These are phyloP conservation scores for Cercospora janseana DNA, from an alignment of 2,329 filamentous ascomycete genomes.

Conservation along the genomic window DNA sequence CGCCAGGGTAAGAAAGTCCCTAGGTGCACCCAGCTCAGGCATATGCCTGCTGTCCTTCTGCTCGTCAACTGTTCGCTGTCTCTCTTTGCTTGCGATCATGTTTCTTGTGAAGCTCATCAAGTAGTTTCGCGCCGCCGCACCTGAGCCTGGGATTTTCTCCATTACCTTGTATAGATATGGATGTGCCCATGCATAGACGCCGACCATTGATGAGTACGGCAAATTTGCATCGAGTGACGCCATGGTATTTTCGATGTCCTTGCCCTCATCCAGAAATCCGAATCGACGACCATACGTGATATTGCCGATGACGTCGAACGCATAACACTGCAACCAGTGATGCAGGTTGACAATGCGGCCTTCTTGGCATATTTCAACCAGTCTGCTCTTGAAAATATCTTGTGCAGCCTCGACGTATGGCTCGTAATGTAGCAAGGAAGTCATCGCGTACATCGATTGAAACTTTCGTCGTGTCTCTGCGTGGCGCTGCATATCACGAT, in stretches of 20 bases:
- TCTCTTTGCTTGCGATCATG: slow-evolving; percentile 14
- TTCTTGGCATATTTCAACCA: slow-evolving; percentile 19
- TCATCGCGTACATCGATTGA: slow-evolving; percentile 29
- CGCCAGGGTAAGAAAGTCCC: slow-evolving; percentile 24
- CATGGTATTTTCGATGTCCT: slow-evolving; percentile 34
- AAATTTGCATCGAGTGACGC: slow-evolving; percentile 18
- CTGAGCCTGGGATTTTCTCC: slow-evolving; percentile 19
- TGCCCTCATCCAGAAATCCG: slow-evolving; percentile 41
- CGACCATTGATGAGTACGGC: slow-evolving; percentile 18
- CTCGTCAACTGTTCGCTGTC: slow-evolving; percentile 10
- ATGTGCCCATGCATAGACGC: slow-evolving; percentile 23
- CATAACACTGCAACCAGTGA: slow-evolving; percentile 36
- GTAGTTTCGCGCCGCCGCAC: slow-evolving; percentile 19
- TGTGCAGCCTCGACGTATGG: slow-evolving; percentile 23
- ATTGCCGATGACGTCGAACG: slow-evolving; percentile 43
- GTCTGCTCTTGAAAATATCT: slow-evolving; percentile 18
- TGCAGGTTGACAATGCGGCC: slow-evolving; percentile 23
- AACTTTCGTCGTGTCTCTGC: slow-evolving; percentile 25
- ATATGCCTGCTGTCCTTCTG: slow-evolving; percentile 13
- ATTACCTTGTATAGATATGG: slow-evolving; percentile 19
- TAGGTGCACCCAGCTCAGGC: slow-evolving; percentile 11
- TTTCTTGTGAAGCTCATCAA: slow-evolving; percentile 18
- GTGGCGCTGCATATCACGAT: slow-evolving; percentile 24
- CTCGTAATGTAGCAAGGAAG: slow-evolving; percentile 27
- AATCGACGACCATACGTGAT: slow-evolving; percentile 39